phyloP scores from a whole-genome alignment of 2,329 filamentous ascomycete species.

The Venturia nashicola region DNA sequence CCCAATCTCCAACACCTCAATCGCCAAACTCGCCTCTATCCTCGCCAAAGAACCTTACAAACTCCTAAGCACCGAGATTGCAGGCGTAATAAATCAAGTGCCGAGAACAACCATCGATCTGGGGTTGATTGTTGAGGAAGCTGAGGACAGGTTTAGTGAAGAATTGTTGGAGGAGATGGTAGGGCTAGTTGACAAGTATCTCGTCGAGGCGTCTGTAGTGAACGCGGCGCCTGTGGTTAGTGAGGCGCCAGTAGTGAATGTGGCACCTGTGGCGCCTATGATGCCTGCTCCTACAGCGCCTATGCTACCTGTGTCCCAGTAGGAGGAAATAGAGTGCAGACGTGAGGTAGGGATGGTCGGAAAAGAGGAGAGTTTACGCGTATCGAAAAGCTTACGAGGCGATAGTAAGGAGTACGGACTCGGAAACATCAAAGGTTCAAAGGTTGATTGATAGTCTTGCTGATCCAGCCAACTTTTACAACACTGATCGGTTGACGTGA shows the following conservation, averaged over 20 bases:
- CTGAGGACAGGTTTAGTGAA: slow-evolving; percentile 46
- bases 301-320: no score
- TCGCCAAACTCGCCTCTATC: background rate
- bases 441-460: no score
- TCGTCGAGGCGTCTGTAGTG: background rate
- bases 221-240: no score
- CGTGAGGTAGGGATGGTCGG: background rate
- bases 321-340: background rate
- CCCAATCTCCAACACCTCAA: background rate
- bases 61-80: slow-evolving; percentile 10
- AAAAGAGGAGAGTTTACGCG: no score
- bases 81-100: slow-evolving; percentile 13
- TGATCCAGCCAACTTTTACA: no score
- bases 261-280: no score
- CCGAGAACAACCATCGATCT: slow-evolving; percentile 31
- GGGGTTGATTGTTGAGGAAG: slow-evolving; percentile 54
- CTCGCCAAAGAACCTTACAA: background rate
- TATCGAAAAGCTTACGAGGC: no score
- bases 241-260: no score
- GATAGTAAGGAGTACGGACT: no score
- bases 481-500: no score
- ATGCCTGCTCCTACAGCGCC: no score
- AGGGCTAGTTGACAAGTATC: background rate
- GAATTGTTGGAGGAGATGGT: slow-evolving; percentile 40
- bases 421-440: no score